A percentile compares a stretch with the other conserved stretches of the same genome.
phyloP scores from a whole-genome alignment of 345 rosid species.

The Hevea brasiliensis region DNA sequence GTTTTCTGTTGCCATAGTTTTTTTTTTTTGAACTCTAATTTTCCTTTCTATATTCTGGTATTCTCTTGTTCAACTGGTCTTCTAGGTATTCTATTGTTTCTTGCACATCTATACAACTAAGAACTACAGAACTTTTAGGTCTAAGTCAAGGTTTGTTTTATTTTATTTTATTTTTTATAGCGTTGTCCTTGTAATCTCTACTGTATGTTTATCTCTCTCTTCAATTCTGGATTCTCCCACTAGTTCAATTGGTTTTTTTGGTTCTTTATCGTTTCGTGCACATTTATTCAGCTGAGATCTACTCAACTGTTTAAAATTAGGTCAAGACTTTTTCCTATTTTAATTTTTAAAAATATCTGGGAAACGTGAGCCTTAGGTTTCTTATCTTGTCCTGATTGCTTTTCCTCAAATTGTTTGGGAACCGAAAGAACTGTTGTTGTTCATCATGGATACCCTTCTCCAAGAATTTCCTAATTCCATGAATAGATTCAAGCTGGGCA shows the following conservation, averaged over 20 bases:
- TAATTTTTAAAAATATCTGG: neutral
- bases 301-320: neutral
- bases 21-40: too few relatives aligned
- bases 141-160: neutral
- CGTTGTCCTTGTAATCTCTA: neutral
- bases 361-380: conserved; percentile 4
- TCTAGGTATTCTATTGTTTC: neutral
- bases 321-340: neutral
- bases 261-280: neutral
- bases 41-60: neutral
- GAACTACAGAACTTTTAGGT: neutral
- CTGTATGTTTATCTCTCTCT: neutral
- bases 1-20: too few relatives aligned
- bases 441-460: conserved; percentile 22
- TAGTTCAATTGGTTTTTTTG: neutral
- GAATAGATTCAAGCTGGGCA: conserved; percentile 21
- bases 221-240: neutral
- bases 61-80: neutral
- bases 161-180: neutral
- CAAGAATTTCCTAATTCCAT: conserved; percentile 22
- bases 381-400: conserved; percentile 1
- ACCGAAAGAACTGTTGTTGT: neutral
- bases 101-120: neutral
- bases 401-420: neutral
- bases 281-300: neutral